Base-by-base conservation (phyloP, 1,139 yeast species). In the Taphrina confusa region DNA sequence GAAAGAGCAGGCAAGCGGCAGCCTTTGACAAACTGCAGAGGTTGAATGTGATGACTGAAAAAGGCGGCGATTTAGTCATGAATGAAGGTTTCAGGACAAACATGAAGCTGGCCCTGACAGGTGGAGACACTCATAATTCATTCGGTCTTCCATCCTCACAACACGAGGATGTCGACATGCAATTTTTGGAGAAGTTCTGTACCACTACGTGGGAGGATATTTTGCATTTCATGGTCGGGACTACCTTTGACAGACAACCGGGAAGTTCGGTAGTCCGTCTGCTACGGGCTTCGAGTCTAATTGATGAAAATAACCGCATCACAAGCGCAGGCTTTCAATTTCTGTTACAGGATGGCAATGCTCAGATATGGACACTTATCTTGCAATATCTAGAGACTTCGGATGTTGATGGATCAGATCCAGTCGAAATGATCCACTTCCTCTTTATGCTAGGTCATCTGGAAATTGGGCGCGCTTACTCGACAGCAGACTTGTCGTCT, bases 201-300 rank as follows among this genome's bases (percentile, higher is more conserved):
- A 80, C 89, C 6, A 81, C 80, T 51, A 88, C 87, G 69, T 92
- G 98, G 98, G 98, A 94, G 71, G 83, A 89, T 4, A 92, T 94
- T 67, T 77, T 94, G 67, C 98, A 94, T 76, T 92, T 85, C 74
- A 92, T 92, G 97, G 98, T 92, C 49, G 97, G 97, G 2, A 88
- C 96, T 0, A 69, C 63, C 2, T 59, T 63, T 6, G 63, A 62
- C 6, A 86, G 86, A 61, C 75, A 83, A 51, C 70, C 70, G 6
- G 73, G 72, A 40, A 68, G 68, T 11, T 75, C 76, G 4, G 76
- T 75, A 9, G 65, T 76, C 51, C 66, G 69, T 5, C 68, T 76
- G 40, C 68, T 76, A 34, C 67, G 65, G 75, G 89, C 84, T 74
- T 87, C 96, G 62, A 92, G 91, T 1, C 76, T 92, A 58, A 90